Evolutionary conservation across 2,329 filamentous ascomycete species (phyloP).

Genomic region (Huntiella decipiens): DNA sequence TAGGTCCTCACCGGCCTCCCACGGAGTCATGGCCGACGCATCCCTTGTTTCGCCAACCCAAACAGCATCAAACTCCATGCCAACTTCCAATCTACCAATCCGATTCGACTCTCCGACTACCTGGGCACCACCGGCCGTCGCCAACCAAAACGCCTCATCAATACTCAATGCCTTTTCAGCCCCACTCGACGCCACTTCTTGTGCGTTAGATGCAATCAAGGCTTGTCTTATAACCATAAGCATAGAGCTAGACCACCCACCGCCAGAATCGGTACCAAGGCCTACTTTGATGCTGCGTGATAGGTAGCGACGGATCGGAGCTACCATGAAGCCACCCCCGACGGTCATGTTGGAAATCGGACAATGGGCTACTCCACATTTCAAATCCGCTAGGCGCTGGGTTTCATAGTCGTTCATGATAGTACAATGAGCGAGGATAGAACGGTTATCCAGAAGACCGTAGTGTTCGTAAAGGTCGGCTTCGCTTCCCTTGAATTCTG

Average conservation of each 20-base stretch:
- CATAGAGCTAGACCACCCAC: conserved; percentile 41
- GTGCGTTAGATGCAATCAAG: conserved; percentile 33
- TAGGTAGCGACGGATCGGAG: conserved; percentile 38
- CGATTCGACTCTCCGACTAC: conserved; percentile 34
- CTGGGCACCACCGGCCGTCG: conserved; percentile 39
- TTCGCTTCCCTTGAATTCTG: conserved; percentile 31
- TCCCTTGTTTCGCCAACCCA: conserved; percentile 23
- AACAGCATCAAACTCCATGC: conserved; percentile 44
- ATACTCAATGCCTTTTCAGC: conserved; percentile 27
- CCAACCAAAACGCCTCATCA: conserved; percentile 37
- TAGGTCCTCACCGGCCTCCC: conserved; percentile 29
- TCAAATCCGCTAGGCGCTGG: conserved; percentile 23
- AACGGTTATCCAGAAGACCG: conserved; percentile 31
- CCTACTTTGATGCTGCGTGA: conserved; percentile 42
- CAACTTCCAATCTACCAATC: conserved; percentile 36
- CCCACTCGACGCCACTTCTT: conserved; percentile 23
- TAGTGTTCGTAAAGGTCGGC: conserved; percentile 39
- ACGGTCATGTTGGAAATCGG: conserved; percentile 45
- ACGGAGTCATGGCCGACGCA: conserved; percentile 29
- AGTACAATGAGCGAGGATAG: conserved; percentile 49
- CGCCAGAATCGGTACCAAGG: conserved; percentile 44
- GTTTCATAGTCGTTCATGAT: conserved; percentile 40
- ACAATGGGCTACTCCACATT: conserved; percentile 44
- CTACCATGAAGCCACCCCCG: conserved; percentile 42
- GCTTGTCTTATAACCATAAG: conserved; percentile 39